Evolutionary conservation across 495 filamentous ascomycete species (phyloP).

Genomic region (Aspergillus leporis): DNA sequence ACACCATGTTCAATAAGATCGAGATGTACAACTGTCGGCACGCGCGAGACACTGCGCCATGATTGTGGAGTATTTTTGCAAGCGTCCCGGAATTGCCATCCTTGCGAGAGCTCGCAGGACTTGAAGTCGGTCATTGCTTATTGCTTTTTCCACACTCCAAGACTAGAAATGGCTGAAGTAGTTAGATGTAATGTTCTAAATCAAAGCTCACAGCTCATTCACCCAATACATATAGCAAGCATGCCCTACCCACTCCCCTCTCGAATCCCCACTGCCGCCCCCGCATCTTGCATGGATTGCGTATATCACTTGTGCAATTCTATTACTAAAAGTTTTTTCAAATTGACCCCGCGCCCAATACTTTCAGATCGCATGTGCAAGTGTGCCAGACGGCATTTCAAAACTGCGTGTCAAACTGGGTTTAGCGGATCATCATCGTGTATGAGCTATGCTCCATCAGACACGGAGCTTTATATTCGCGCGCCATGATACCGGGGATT

Average conservation of each 20-base stretch:
- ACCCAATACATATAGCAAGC: neutral
- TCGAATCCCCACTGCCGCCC: no score
- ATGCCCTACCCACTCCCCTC: neutral
- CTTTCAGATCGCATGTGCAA: neutral
- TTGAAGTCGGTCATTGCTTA: neutral
- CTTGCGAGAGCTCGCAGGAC: neutral
- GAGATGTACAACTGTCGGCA: constrained; percentile 54
- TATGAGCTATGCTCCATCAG: neutral
- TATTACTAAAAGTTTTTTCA: neutral
- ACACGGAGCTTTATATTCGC: neutral
- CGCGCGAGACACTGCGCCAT: constrained; percentile 7
- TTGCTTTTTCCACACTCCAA: neutral
- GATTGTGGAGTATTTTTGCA: constrained; percentile 6
- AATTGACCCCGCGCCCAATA: no score
- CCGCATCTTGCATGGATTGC: neutral
- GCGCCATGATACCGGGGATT: neutral
- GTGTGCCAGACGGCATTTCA: neutral
- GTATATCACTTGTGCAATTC: neutral
- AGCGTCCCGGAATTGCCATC: constrained; percentile 3
- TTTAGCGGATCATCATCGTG: neutral
- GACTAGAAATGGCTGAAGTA: neutral
- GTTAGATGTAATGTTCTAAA: no score
- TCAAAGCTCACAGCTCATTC: no score
- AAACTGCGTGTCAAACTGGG: neutral
- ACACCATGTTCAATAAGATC: constrained; percentile 59